Percentiles rank a stretch among this genome's conserved stretches.
phyloP scores from a whole-genome alignment of 495 filamentous ascomycete genomes.

The Penicillium ochrochloron region DNA sequence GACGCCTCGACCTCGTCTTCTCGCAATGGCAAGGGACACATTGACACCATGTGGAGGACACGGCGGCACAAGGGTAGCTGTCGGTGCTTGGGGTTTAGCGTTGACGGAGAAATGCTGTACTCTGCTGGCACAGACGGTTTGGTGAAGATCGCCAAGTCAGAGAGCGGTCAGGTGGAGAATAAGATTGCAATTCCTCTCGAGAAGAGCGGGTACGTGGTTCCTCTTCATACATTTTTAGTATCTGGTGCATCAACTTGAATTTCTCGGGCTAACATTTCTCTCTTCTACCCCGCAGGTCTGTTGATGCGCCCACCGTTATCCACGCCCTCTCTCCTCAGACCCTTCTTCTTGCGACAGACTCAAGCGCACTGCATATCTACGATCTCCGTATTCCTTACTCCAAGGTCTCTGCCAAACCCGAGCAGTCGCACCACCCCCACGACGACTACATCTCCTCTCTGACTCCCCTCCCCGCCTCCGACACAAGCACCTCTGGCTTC shows the following conservation, averaged over 20 bases:
- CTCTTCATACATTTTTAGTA: constrained; percentile 18
- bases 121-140: constrained; percentile 89
- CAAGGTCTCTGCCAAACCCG: constrained; percentile 60
- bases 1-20: constrained; percentile 47
- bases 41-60: constrained; percentile 87
- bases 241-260: constrained; percentile 15
- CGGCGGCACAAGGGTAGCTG: constrained; percentile 92
- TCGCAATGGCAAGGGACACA: constrained; percentile 67
- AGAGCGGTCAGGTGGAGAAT: constrained; percentile 78
- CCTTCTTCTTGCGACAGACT: constrained; percentile 88
- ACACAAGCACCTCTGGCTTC: constrained; percentile 78
- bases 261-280: constrained; percentile 11
- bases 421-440: constrained; percentile 82
- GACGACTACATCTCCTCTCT: constrained; percentile 92
- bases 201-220: constrained; percentile 43
- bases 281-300: constrained; percentile 28
- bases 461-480: constrained; percentile 77
- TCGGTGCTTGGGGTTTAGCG: constrained; percentile 72
- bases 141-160: constrained; percentile 81
- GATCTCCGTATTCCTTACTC: constrained; percentile 76
- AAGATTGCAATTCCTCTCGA: constrained; percentile 61
- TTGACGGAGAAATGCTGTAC: constrained; percentile 77
- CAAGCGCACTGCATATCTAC: constrained; percentile 84
- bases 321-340: constrained; percentile 84
- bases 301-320: constrained; percentile 76